Evolutionary conservation across 2,329 filamentous ascomycete species (phyloP), one percentile per base, ranked within the genome.

Genomic region (Dactylellina parvicollis): DNA sequence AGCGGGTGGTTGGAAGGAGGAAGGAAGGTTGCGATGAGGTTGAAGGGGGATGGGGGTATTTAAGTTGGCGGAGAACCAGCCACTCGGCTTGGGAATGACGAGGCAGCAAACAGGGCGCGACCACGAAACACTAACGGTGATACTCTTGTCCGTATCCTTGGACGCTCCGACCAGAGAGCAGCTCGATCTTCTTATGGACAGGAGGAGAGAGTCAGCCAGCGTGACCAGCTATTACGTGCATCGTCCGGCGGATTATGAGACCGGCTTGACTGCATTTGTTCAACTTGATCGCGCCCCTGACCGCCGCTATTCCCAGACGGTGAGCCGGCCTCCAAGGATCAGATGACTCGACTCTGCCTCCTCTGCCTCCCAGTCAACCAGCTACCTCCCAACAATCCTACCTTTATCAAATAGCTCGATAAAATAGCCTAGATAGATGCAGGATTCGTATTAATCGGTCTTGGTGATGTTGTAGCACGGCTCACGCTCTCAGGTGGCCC

Each of bases 41-140:
- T 80, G 79, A 80, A 79, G 78, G 66, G 47, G 9, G 57, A 64
- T 57, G 59, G 57, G 66, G 66, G 57, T 72, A 72, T 72, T 72
- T 72, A 72, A 20, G 49, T 32, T n/a, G n/a, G n/a, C 9, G n/a
- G 10, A 14, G 14, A n/a, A 16, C 50, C 57, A 67, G 34, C 42
- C 42, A 54, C 42, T 26, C 56, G 44, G 32, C 56, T 30, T 22
- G 38, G 65, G 50, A 56, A 75, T 71, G 67, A 74, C 59, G 46
- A 65, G 26, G 28, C 26, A 16, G 24, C 12, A 12, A 16, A 44
- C 9, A 44, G 40, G 16, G 22, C 40, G 30, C 5, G 30, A 40
- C 36, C 7, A 14, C 7, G 16, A 40, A 40, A 18, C 4, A 18
- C 7, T 40, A 18, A 40, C 36, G 12, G 30, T 32, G 12, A 32